These are phyloP conservation scores for Helicocarpus griseus DNA, from an alignment of 2,329 filamentous ascomycete species.

Conservation along the genomic window DNA sequence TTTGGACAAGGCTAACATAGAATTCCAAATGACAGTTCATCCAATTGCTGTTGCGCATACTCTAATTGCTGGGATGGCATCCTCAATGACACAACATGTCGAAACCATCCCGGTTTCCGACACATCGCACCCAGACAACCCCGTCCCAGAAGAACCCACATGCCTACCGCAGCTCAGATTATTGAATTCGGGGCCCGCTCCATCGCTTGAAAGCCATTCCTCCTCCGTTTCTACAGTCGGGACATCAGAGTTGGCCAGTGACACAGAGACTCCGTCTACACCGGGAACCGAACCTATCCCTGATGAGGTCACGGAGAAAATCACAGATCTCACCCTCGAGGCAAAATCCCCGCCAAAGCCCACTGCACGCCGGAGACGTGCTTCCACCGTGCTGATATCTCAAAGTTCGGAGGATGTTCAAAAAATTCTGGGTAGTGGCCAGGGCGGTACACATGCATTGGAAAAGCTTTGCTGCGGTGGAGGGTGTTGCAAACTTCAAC, in stretches of 20 bases:
- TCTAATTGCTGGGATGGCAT: conserved; percentile 14
- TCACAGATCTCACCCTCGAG: conserved; percentile 17
- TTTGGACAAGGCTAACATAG: neutral
- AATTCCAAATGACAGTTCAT: neutral
- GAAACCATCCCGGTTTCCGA: conserved; percentile 26
- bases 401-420: conserved; percentile 51
- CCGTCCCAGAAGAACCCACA: conserved; percentile 39
- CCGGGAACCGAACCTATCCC: conserved; percentile 30
- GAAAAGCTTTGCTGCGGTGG: conserved; percentile 56
- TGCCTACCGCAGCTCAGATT: conserved; percentile 27
- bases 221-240: conserved; percentile 23
- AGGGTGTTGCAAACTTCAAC: conserved; percentile 53
- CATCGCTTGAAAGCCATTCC: conserved; percentile 19
- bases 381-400: conserved; percentile 44
- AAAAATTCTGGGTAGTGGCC: conserved; percentile 46
- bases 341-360: conserved; percentile 12
- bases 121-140: conserved; percentile 39
- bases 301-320: conserved; percentile 19
- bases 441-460: conserved; percentile 48
- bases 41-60: neutral
- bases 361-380: conserved; percentile 25
- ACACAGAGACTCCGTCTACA: conserved; percentile 30
- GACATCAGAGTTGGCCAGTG: conserved; percentile 21
- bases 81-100: conserved; percentile 15
- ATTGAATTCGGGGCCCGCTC: conserved; percentile 23